Percentiles rank a stretch among this genome's conserved stretches.
Evolutionary conservation across 2,329 filamentous ascomycete genomes (phyloP).

Genomic region (Xylaria digitata): DNA sequence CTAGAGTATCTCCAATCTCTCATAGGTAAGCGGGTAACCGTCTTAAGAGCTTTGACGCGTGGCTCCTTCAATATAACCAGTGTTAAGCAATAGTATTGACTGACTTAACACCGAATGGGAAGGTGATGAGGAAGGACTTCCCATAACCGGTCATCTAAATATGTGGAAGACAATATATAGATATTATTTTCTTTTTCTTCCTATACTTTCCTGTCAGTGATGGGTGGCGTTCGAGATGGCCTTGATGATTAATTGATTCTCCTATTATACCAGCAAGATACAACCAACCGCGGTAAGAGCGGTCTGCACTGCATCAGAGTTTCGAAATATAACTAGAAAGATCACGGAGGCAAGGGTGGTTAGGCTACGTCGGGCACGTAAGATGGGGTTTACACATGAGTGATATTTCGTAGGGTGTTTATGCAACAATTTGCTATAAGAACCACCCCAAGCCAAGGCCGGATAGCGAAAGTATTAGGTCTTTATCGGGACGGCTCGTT

Average conservation of each 20-base stretch:
- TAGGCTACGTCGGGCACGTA: constrained; percentile 28
- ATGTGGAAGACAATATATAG: constrained; percentile 10
- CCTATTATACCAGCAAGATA: constrained; percentile 9
- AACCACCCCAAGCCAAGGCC: constrained; percentile 14
- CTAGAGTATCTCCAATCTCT: not conserved
- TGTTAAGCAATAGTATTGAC: not conserved
- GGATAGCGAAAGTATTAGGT: constrained; percentile 7
- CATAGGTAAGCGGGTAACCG: not conserved
- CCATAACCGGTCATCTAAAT: not conserved
- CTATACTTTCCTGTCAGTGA: constrained; percentile 7
- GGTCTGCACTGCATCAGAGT: constrained; percentile 4
- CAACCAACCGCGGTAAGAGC: constrained; percentile 22
- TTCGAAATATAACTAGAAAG: constrained; percentile 14
- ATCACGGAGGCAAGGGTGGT: constrained; percentile 24
- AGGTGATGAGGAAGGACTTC: constrained; percentile 11
- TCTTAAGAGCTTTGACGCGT: constrained; percentile 1
- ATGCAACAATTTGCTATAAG: constrained; percentile 24
- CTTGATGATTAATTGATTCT: constrained; percentile 23
- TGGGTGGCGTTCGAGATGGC: constrained; percentile 14
- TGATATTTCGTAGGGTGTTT: constrained; percentile 16
- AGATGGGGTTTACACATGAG: constrained; percentile 15
- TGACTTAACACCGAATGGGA: constrained; percentile 16
- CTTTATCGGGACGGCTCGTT: not conserved
- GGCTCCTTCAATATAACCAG: constrained; percentile 21
- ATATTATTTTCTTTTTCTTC: constrained; percentile 16